phyloP scores from a whole-genome alignment of 129 eudicot genomes.

The Chrysanthemum makinoi region DNA sequence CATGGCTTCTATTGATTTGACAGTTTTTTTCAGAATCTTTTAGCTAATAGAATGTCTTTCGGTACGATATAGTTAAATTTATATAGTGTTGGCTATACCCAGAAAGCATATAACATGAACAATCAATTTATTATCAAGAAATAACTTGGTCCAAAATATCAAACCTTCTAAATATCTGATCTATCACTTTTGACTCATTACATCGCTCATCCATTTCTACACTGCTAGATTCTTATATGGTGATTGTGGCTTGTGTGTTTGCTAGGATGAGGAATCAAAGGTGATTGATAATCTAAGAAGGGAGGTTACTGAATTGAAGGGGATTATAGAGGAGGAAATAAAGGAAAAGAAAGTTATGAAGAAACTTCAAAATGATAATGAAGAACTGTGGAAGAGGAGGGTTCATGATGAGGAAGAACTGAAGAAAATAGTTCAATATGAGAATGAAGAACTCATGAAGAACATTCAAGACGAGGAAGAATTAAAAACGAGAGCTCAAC shows the following conservation, averaged over 20 bases:
- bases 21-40: not conserved
- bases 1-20: not conserved
- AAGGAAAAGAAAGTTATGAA: conserved; percentile 20
- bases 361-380: conserved; percentile 16
- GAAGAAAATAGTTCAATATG: conserved; percentile 4
- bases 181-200: too few relatives aligned
- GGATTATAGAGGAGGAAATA: conserved; percentile 11
- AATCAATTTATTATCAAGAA: too few relatives aligned
- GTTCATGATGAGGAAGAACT: not conserved
- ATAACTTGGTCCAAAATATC: too few relatives aligned
- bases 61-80: not conserved
- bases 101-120: not conserved
- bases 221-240: not conserved
- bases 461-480: not conserved
- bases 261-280: conserved; percentile 36
- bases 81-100: not conserved
- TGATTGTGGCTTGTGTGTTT: conserved; percentile 21
- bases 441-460: conserved; percentile 21
- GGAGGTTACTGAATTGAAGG: conserved; percentile 32
- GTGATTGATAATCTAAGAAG: conserved; percentile 8
- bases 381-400: not conserved
- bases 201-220: too few relatives aligned
- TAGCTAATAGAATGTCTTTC: not conserved
- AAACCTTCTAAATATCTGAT: too few relatives aligned
- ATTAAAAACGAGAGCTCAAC: conserved; percentile 7